Evolutionary conservation across 306 rosid species (phyloP).

Genomic region (Cucurbita maxima): DNA sequence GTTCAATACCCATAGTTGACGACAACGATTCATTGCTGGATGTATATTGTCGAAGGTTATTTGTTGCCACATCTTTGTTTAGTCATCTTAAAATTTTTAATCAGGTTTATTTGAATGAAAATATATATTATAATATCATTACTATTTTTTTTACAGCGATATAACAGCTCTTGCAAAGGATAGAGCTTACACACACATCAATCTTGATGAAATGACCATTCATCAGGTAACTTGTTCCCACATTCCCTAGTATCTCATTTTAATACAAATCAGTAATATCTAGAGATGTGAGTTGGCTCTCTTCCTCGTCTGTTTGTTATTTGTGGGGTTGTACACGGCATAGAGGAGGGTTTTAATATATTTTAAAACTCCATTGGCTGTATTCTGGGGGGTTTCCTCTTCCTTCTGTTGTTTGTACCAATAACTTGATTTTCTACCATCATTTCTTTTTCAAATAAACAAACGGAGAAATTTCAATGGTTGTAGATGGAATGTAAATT

Average conservation of each 20-base stretch:
- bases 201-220: slow-evolving; percentile 89
- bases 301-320: not conserved
- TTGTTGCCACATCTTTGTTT: slow-evolving; percentile 6
- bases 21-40: slow-evolving; percentile 82
- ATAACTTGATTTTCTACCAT: not conserved
- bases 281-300: not conserved
- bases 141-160: slow-evolving; percentile 42
- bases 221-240: slow-evolving; percentile 48
- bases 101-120: not conserved
- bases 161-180: slow-evolving; percentile 98
- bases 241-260: not conserved
- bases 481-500: not conserved
- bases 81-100: not conserved
- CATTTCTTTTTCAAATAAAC: not conserved
- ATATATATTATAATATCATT: not conserved
- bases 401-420: not conserved
- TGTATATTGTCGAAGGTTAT: slow-evolving; percentile 96
- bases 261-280: not conserved
- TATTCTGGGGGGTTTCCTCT: not conserved
- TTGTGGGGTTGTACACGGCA: not conserved
- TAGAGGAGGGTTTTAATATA: not conserved
- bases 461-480: no score
- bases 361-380: not conserved
- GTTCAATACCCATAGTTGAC: slow-evolving; percentile 92
- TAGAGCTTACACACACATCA: slow-evolving; percentile 74